These are phyloP conservation scores for Yamadazyma takamatsuzukensis DNA, from an alignment of 805 yeast genomes.

Conservation along the genomic window DNA sequence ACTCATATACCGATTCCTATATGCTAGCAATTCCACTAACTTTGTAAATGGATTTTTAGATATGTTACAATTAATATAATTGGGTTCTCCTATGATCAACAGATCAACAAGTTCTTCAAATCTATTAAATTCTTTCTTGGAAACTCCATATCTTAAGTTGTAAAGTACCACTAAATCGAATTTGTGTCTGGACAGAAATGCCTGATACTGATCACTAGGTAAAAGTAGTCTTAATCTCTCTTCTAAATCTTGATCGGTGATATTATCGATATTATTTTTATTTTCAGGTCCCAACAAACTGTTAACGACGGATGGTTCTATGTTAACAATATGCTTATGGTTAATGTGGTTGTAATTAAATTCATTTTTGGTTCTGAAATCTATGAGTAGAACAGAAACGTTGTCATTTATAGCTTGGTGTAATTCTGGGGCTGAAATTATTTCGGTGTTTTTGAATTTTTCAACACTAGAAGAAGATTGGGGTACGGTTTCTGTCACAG, in stretches of 20 bases:
- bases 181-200: slow-evolving; percentile 49
- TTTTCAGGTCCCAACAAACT: slow-evolving; percentile 14
- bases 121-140: slow-evolving; percentile 19
- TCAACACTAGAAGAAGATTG: slow-evolving; percentile 1
- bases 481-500: background rate
- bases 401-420: slow-evolving; percentile 9
- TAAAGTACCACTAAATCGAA: slow-evolving; percentile 68
- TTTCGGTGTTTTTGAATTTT: slow-evolving; percentile 13
- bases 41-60: slow-evolving; percentile 53
- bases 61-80: slow-evolving; percentile 43
- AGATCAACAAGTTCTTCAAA: slow-evolving; percentile 31
- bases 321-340: slow-evolving; percentile 56
- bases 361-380: slow-evolving; percentile 59
- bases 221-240: slow-evolving; percentile 53
- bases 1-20: slow-evolving; percentile 29
- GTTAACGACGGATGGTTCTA: slow-evolving; percentile 60
- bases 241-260: slow-evolving; percentile 66
- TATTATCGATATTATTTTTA: slow-evolving; percentile 20
- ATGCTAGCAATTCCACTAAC: slow-evolving; percentile 37
- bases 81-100: slow-evolving; percentile 28
- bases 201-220: slow-evolving; percentile 50
- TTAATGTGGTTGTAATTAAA: slow-evolving; percentile 64
- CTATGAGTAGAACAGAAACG: slow-evolving; percentile 55
- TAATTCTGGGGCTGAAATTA: slow-evolving; percentile 18
- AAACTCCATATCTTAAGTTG: slow-evolving; percentile 43